Percentiles rank a stretch among this genome's conserved stretches.
Conservation (phyloP, 2,329 filamentous ascomycete genomes). For the Colletotrichum sp. region DNA sequence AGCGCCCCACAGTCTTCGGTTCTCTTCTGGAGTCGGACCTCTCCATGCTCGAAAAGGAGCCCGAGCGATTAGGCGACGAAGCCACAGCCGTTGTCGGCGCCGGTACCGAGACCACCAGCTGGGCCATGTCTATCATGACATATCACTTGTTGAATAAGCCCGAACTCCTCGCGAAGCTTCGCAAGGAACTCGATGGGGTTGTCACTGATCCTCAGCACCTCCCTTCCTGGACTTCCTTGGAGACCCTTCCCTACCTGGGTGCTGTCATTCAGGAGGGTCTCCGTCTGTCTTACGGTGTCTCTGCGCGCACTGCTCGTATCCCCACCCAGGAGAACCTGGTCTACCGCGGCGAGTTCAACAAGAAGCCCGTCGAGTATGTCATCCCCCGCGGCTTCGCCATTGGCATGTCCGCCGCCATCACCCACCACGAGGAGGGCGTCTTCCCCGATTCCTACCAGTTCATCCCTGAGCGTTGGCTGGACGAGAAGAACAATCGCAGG, state of each 20-base stretch:
- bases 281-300: constrained; percentile 34
- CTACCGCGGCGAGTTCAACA: constrained; percentile 29
- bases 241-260: constrained; percentile 38
- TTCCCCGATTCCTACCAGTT: constrained; percentile 42
- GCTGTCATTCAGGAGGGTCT: constrained; percentile 41
- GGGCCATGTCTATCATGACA: constrained; percentile 35
- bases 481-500: constrained; percentile 29
- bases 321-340: constrained; percentile 32
- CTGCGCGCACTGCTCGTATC: constrained; percentile 29
- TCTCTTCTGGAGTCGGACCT: constrained; percentile 22
- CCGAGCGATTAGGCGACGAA: constrained; percentile 15
- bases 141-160: constrained; percentile 39
- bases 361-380: constrained; percentile 28
- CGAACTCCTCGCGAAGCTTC: constrained; percentile 29
- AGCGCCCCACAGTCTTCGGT: constrained; percentile 21
- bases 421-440: constrained; percentile 41
- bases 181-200: constrained; percentile 29
- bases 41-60: constrained; percentile 5
- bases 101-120: constrained; percentile 27
- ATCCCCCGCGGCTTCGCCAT: constrained; percentile 41
- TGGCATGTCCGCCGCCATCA: constrained; percentile 39
- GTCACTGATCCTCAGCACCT: constrained; percentile 28
- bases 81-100: constrained; percentile 19
- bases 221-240: constrained; percentile 33
- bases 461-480: constrained; percentile 44